Base-by-base conservation (phyloP, 768 basidiomycete species). In the Pilatotrama ljubarskyi region DNA sequence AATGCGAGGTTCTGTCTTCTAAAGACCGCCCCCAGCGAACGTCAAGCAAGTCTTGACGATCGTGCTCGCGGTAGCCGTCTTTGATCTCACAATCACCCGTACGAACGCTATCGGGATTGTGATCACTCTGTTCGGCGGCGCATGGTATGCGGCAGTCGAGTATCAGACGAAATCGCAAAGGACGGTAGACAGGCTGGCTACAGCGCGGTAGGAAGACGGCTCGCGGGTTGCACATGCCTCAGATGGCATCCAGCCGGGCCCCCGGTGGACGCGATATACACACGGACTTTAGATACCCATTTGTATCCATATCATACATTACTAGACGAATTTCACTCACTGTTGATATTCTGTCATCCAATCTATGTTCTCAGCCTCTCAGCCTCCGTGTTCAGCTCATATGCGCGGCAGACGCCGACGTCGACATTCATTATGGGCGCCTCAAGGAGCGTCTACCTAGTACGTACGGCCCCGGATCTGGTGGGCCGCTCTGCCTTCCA, bases 1-100 rank as follows among this genome's bases (percentile, higher is more conserved):
- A n/a, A n/a, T 14, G 11, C 43, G 38, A 14, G 17, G 24, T 17
- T 36, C 22, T 14, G 41, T 29, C 10, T 17, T 29, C 1, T 32
- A 17, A n/a, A 9, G 4, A 25, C 25, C 9, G n/a, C n/a, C 35
- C 40, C 20, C 32, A 91, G 91, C 86, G 52, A 94, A 95, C 72
- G 87, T 96, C 50, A 98, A 98, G 74, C 95, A 97, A 70, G 95
- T 95, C 10, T 72, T 97, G 67, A 96, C 95, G 2, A 86, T 97
- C 58, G 77, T 93, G 10, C 84, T 88, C 43, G 91, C 93, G 0
- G 93, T 98, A 5, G 64, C 80, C 37, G 80, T 98, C 24, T 99
- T 98, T 72, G 75, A 94, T 70, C 75, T 98, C 43, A 82, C 83
- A 3, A 91, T 98, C 72, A 90, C 87, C 10, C 77, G 80, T 22